Evolutionary conservation across 176 grass and related monocot species (phyloP).

Genomic region (Miscanthus lutarioriparius): DNA sequence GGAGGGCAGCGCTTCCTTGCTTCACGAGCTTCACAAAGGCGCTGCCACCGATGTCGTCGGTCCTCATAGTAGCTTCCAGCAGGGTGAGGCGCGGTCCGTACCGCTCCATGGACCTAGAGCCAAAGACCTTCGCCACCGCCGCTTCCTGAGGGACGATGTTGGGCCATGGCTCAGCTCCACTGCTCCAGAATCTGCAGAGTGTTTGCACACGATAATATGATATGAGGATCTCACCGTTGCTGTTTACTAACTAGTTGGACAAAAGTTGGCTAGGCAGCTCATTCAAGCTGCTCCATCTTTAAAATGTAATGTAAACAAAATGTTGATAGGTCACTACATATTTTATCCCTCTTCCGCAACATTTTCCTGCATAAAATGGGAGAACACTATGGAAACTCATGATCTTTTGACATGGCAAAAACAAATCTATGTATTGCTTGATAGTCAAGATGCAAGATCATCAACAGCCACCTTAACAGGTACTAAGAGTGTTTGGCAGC

Average conservation of each 20-base stretch:
- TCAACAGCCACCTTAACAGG: neutral
- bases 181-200: constrained; percentile 77
- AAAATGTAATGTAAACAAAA: neutral
- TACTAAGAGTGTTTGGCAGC: neutral
- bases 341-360: neutral
- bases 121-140: constrained; percentile 78
- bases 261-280: neutral
- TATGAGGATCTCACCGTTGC: neutral
- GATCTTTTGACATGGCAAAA: neutral
- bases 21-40: constrained; percentile 77
- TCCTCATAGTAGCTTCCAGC: constrained; percentile 78
- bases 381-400: neutral
- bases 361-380: neutral
- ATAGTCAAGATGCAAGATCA: neutral
- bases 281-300: neutral
- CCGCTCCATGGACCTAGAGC: constrained; percentile 72
- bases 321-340: neutral
- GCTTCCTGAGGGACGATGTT: constrained; percentile 80
- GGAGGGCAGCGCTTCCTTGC: constrained; percentile 76
- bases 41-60: constrained; percentile 59
- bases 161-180: constrained; percentile 82
- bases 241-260: neutral
- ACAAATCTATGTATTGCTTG: neutral
- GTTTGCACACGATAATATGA: neutral
- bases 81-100: constrained; percentile 82